A percentile compares a stretch with the other conserved stretches of the same genome.
phyloP scores from a whole-genome alignment of 352 stramenopile genomes.

The Albugo laibachii region DNA sequence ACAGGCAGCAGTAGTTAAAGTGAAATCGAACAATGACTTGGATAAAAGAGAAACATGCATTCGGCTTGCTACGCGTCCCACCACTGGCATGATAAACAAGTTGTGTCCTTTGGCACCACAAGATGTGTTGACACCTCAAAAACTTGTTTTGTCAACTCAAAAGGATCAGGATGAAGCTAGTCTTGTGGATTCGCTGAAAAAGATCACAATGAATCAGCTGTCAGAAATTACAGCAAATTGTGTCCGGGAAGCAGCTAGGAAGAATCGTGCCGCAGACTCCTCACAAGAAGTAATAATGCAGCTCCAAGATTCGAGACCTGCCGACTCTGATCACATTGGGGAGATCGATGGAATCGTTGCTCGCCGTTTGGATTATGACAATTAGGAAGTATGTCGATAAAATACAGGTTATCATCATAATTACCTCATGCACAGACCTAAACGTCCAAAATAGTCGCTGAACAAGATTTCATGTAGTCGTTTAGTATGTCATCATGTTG shows the following conservation, averaged over 20 bases:
- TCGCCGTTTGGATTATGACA: conserved; percentile 9
- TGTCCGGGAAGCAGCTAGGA: conserved; percentile 11
- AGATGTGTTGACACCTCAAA: no score
- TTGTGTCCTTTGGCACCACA: conserved; percentile 21
- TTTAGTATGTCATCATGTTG: conserved; percentile 36
- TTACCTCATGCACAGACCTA: not conserved
- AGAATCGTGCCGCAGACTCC: conserved; percentile 1
- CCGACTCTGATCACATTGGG: not conserved
- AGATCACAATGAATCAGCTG: conserved; percentile 25
- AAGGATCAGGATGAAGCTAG: conserved; percentile 17
- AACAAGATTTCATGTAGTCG: conserved; percentile 10
- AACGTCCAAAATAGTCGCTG: not conserved
- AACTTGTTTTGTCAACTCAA: conserved; percentile 2
- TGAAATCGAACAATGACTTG: conserved; percentile 18
- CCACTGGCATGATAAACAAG: not conserved
- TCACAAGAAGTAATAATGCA: not conserved
- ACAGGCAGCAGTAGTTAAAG: conserved; percentile 10
- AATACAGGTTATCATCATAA: not conserved
- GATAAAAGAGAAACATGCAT: conserved; percentile 16
- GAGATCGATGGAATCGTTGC: not conserved
- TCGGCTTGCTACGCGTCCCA: conserved; percentile 8
- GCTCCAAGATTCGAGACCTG: not conserved
- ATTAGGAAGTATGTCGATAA: conserved; percentile 1
- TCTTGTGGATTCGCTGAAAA: conserved; percentile 26
- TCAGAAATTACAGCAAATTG: conserved; percentile 14